These are phyloP conservation scores for Lactarius evosmus DNA, from an alignment of 768 basidiomycete species.

Conservation along the genomic window DNA sequence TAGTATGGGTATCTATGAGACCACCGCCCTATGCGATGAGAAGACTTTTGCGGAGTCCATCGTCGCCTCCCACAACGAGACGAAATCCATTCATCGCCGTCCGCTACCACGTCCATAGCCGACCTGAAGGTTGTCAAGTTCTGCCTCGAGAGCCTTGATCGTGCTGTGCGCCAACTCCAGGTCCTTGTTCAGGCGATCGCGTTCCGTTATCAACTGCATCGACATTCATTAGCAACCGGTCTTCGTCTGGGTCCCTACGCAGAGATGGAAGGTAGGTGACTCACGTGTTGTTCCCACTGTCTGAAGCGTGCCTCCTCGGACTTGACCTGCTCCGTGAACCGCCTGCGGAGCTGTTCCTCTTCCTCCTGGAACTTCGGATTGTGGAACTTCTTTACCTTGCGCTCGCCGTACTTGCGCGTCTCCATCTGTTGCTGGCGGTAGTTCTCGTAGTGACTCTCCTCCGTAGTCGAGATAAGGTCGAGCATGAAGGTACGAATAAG, in stretches of 20 bases:
- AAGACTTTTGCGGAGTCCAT: constrained; percentile 7
- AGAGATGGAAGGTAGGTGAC: constrained; percentile 33
- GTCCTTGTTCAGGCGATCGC: constrained; percentile 98
- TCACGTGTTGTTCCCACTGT: constrained; percentile 98
- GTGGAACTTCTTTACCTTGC: constrained; percentile 97
- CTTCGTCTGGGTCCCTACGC: neutral
- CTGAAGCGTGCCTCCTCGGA: constrained; percentile 95
- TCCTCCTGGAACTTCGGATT: constrained; percentile 99
- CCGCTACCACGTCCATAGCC: constrained; percentile 75
- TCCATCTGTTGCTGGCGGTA: constrained; percentile 99
- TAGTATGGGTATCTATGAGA: constrained; percentile 24
- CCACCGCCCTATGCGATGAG: neutral
- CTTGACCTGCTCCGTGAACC: constrained; percentile 99
- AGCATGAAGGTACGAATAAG: constrained; percentile 98
- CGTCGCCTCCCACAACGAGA: neutral
- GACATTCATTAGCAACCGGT: constrained; percentile 25
- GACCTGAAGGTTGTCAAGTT: constrained; percentile 85
- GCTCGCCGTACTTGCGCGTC: constrained; percentile 97
- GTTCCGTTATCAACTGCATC: constrained; percentile 91
- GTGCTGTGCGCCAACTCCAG: constrained; percentile 88
- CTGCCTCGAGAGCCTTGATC: constrained; percentile 87
- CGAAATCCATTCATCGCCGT: constrained; percentile 46
- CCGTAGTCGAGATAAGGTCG: constrained; percentile 93
- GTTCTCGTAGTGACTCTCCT: constrained; percentile 95
- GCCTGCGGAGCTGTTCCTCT: constrained; percentile 92